Base-by-base conservation (phyloP, 2,329 filamentous ascomycete species). In the Colletotrichum lentis region DNA sequence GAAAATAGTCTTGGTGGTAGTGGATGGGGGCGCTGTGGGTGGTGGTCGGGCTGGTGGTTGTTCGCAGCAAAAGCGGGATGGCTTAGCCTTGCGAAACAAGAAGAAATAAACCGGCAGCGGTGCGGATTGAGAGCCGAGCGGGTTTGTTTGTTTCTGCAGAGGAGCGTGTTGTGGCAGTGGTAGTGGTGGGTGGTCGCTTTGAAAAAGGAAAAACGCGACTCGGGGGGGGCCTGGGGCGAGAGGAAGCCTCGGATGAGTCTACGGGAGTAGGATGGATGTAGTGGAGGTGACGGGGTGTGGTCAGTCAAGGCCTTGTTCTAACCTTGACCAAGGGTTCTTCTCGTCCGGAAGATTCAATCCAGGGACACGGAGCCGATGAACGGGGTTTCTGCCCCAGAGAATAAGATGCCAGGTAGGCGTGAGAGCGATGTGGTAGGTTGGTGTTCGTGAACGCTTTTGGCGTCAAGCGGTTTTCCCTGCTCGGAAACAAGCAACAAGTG, bases 401-500 rank as follows among this genome's bases (percentile, higher is more conserved):
- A 59, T 72, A 69, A 73, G 72, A 53, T 6, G 11, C 11, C 50
- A 53, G 18, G n/a, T 14, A 7, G 20, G 7, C 16, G 31, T 10
- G 12, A 37, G 27, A 27, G 27, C 11, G 22, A 53, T n/a, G 22
- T 37, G 18, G 56, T 22, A 44, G 27, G 46, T 35, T 22, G 55
- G 22, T 52, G 39, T 54, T 12, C 27, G 41, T 35, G 11, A 31
- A 65, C 37, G 57, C 53, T 77, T 77, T 78, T 76, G 75, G 44
- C 55, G 68, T 69, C 59, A 64, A 69, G 60, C 62, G 60, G 77
- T 75, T 73, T 73, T 78, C 80, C 67, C 77, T 79, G 79, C 79
- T 76, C 71, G 77, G 75, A 75, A 78, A 77, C 75, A 77, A 77
- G 75, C 74, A 78, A 74, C 75, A 75, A 76, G 73, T 73, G 76